Evolutionary conservation across 2,329 filamentous ascomycete species (phyloP).

Genomic region (Hypocrella siamensis): DNA sequence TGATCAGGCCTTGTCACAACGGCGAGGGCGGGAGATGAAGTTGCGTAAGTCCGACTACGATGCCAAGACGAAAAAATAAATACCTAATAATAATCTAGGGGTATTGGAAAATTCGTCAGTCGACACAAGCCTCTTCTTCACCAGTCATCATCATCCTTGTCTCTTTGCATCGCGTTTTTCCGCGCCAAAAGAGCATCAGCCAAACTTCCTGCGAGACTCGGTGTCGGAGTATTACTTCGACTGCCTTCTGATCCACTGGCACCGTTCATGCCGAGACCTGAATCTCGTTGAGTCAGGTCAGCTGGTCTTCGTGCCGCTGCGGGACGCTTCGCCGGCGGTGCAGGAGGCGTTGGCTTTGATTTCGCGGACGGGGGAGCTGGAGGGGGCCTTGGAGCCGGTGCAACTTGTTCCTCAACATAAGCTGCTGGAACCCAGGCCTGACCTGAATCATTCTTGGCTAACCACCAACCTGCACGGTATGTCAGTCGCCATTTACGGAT

Average conservation of each 20-base stretch:
- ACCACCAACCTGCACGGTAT: slow-evolving; percentile 71
- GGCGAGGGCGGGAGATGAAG: too few species aligned
- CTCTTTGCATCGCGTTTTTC: slow-evolving; percentile 60
- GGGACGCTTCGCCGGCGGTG: slow-evolving; percentile 69
- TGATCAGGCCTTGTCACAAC: too few species aligned
- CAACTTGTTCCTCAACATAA: slow-evolving; percentile 75
- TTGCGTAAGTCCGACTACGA: too few species aligned
- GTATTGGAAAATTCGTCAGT: not conserved
- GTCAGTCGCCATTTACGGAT: slow-evolving; percentile 4
- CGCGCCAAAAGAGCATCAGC: slow-evolving; percentile 65
- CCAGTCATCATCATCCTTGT: slow-evolving; percentile 57
- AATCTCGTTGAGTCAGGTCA: slow-evolving; percentile 56
- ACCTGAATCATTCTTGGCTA: slow-evolving; percentile 57
- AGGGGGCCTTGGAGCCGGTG: slow-evolving; percentile 45
- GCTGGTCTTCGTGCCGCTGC: slow-evolving; percentile 56
- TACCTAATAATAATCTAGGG: too few species aligned
- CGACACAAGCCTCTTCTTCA: slow-evolving; percentile 14
- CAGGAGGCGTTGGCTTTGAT: slow-evolving; percentile 56
- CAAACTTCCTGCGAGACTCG: slow-evolving; percentile 56
- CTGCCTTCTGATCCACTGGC: slow-evolving; percentile 43
- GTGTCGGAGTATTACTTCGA: slow-evolving; percentile 55
- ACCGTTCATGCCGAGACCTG: slow-evolving; percentile 45
- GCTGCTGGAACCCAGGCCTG: slow-evolving; percentile 91
- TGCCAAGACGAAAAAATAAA: too few species aligned
- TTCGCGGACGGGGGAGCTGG: slow-evolving; percentile 43